These are phyloP conservation scores for Penicillium ochrochloron DNA, from an alignment of 495 filamentous ascomycete species.

Conservation along the genomic window DNA sequence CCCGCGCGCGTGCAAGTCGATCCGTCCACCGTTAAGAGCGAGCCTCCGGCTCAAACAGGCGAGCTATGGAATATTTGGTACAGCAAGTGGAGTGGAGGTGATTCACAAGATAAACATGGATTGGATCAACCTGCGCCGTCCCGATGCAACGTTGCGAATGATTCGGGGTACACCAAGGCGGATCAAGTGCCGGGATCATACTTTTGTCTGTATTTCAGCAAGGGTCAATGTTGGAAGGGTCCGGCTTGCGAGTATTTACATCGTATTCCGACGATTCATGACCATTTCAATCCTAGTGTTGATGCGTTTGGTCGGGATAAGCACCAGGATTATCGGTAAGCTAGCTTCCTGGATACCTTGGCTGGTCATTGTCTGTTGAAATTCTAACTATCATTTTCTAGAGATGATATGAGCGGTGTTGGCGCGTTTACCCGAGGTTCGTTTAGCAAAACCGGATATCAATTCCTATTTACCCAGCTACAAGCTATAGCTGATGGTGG, in stretches of 20 bases:
- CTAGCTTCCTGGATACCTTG: not conserved
- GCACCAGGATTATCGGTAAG: conserved; percentile 20
- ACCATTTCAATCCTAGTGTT: conserved; percentile 85
- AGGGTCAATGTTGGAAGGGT: conserved; percentile 81
- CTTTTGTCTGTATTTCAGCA: conserved; percentile 92
- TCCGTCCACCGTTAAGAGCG: conserved; percentile 74
- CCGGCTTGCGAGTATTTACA: conserved; percentile 95
- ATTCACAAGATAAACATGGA: conserved; percentile 85
- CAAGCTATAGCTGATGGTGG: not conserved
- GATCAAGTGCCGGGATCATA: conserved; percentile 80
- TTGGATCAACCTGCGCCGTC: conserved; percentile 73
- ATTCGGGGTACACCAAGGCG: conserved; percentile 87
- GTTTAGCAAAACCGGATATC: not conserved
- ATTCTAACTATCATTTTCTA: not conserved
- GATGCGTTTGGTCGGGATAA: conserved; percentile 81
- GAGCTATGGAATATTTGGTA: conserved; percentile 94
- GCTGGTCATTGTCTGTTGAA: not conserved
- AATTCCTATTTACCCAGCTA: not conserved
- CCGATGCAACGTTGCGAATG: conserved; percentile 80
- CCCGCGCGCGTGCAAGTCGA: conserved; percentile 78
- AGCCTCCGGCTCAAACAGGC: conserved; percentile 87
- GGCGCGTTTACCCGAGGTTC: conserved; percentile 75
- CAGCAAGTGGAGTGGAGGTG: conserved; percentile 94
- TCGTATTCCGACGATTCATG: conserved; percentile 78
- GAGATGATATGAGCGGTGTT: conserved; percentile 88